Base-by-base conservation (phyloP, 75 land plant species). In the Pinus taeda region DNA sequence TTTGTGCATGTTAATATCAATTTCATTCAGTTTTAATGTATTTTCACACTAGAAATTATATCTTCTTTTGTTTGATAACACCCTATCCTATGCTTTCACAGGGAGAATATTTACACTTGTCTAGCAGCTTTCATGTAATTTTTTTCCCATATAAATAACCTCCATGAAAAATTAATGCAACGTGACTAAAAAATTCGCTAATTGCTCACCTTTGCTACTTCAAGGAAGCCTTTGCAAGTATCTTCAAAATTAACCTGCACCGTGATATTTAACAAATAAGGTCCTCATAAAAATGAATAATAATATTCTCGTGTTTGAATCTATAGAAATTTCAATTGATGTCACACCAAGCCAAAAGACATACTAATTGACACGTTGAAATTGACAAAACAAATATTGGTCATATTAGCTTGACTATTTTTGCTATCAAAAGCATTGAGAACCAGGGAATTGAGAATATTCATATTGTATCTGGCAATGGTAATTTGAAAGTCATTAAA, bases 181-280 rank as follows among this genome's bases (percentile, higher is more conserved):
- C 42, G 29, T 4, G 22, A 74, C 42, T 57, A 26, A 45, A 56
- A 39, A 36, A 22, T 17, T 22, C 17, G 9, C 6, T 13, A 59
- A 37, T 17, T 3, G 73, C 84, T 65, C 71, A 97, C 99, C 98
- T 97, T 97, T 55, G 95, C 98, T 75, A 97, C 91, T 79, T 97
- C 99, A 57, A 92, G 88, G 74, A 97, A 97, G n/a, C 99, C 98
- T 85, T 95, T 97, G 83, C 98, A 95, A 11, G 99, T 95, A 76
- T 97, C 98, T 76, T 97, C 99, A 90, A 97, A 95, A 82, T 95
- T 97, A 65, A 95, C 90, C 99, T 97, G 90, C 76, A 86, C 70
- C 56, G 64, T 42, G 21, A 18, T 12, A 69, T n/a, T 69, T 33
- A 8, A 20, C 72, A 18, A 69, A 42, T 69, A 69, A 69, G 72